Base-by-base conservation (phyloP, 179 eudicot species). In the Nepenthes alata region DNA sequence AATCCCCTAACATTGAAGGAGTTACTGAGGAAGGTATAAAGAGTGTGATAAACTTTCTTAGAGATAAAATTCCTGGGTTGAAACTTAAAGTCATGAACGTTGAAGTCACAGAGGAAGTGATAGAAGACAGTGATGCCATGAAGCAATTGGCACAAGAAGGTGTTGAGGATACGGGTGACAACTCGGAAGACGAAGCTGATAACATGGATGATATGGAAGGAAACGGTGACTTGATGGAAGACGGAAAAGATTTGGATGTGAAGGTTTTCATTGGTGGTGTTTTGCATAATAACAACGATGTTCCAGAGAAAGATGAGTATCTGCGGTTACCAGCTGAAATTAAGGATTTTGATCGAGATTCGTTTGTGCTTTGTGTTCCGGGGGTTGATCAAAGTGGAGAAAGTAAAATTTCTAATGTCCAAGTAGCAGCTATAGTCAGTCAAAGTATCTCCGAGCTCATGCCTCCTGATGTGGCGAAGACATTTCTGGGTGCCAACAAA, bases 381-480 rank as follows among this genome's bases (percentile, higher is more conserved):
- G 79, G 83, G 64, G 81, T 80, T 58, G 63, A 77, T 62, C 81
- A 62, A 50, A 66, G 51, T 63, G 82, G 76, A 70, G 84, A 80
- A 67, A 79, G 67, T 58, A 37, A 70, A 59, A 71, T 74, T 12
- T 58, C 93, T 38, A 80, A 81, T 37, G 77, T 70, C 67, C 81
- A 83, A 70, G 80, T 82, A 62, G 88, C 90, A 39, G 83, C 95
- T 55, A 65, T 81, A 53, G 78, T 89, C 67, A 80, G 83, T 66
- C 82, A 78, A 75, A 82, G 87, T 37, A 74, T 81, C 70, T 74
- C 97, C 63, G 91, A 93, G 58, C 88, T 93, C 51, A 89, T 89
- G 95, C 96, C 98, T 67, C 80, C 95, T 71, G 98, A 89, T 59
- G 83, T 93, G 38, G 97, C 91, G 61, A 93, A 89, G 78, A 85